Evolutionary conservation across 345 rosid species (phyloP).

Genomic region (Boechera retrofracta): DNA sequence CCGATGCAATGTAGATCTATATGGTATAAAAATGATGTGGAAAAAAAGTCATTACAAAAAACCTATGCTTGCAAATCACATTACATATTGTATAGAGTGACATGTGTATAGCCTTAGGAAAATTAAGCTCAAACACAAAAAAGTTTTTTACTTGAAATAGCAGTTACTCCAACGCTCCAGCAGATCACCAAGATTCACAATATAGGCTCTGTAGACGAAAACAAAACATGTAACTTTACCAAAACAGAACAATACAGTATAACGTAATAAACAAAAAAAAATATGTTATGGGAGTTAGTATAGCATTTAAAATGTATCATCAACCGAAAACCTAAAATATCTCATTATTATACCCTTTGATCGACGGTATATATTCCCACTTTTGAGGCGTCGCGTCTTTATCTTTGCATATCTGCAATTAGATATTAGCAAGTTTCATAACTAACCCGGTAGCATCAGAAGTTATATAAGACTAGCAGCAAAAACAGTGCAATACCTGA

Average conservation of each 20-base stretch:
- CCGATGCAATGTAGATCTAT: slow-evolving; percentile 82
- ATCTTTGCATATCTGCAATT: slow-evolving; percentile 78
- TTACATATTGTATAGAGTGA: too few relatives aligned
- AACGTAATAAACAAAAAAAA: background rate
- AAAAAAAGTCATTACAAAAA: background rate
- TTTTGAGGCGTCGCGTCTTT: slow-evolving; percentile 60
- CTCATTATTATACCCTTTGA: slow-evolving; percentile 64
- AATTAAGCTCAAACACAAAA: background rate
- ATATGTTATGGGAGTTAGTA: background rate
- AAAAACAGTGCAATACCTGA: slow-evolving; percentile 52
- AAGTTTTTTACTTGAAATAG: slow-evolving; percentile 67
- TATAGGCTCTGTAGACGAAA: slow-evolving; percentile 57
- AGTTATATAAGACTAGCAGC: background rate
- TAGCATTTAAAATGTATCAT: background rate
- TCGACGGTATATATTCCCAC: slow-evolving; percentile 80
- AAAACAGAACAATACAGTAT: background rate
- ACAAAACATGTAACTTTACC: background rate
- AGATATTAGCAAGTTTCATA: background rate
- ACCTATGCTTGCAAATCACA: too few relatives aligned
- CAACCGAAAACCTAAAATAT: background rate
- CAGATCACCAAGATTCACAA: slow-evolving; percentile 87
- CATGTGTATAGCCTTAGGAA: background rate
- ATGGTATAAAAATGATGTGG: background rate
- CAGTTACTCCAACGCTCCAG: slow-evolving; percentile 92
- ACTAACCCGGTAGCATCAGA: background rate